Evolutionary conservation across 1,139 yeast species (phyloP), one percentile per base, ranked within the genome.

Genomic region (Hanseniaspora gamundiae): DNA sequence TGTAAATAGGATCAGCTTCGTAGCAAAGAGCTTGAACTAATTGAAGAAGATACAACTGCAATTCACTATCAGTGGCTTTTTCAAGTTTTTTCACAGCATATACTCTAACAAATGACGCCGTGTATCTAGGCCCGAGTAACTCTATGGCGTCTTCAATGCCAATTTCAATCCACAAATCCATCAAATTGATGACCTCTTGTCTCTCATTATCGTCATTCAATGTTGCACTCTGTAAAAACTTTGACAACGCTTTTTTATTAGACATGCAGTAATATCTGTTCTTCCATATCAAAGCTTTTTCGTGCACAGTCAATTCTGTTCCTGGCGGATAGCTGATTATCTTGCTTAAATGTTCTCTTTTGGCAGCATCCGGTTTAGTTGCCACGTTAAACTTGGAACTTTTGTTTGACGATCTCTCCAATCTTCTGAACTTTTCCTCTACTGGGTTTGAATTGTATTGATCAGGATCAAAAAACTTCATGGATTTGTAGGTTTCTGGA

Each of bases 81-180:
- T 76, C 73, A 44, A 93, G 66, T 46, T 97, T 65, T 50, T 84
- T 84, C 1, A 93, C 95, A 0, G 98, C 98, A 66, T 86, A 83
- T 11, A 82, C 74, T 40, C 97, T 67, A 21, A 78, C 83, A 45
- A 71, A 69, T 11, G 67, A 65, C 52, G 70, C 73, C 52, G 58
- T 68, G 55, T 78, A 88, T 45, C 74, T 75, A 16, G 85, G 84
- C 13, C 96, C 86, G 39, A 91, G 66, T 14, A 91, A 66, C 58
- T 91, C 98, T 46, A 91, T 68, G 0, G 97, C 95, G 61, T 91
- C 97, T 44, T 91, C 95, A 30, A 91, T 80, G 51, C 86, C 94
- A 45, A 86, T 80, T 51, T 81, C 84, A 14, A 82, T 85, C 81
- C 81, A 76, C 39, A 67, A 61, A 27, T 71, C 68, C 45, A 76